Conservation (phyloP, 2,329 filamentous ascomycete species). For the Coniochaeta sp. region DNA sequence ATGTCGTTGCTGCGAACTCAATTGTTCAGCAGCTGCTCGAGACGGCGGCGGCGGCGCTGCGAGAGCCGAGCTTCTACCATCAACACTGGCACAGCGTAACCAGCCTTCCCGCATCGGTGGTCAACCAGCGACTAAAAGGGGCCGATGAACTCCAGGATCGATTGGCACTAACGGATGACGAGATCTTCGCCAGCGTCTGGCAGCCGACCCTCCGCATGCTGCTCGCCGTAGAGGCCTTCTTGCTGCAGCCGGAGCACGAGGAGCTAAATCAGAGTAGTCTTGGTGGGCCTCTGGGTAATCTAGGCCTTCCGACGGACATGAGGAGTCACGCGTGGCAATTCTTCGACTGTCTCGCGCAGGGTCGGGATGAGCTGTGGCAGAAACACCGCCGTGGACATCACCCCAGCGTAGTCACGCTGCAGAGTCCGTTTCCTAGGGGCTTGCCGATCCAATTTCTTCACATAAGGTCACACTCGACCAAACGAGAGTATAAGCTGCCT, state of each 20-base stretch:
- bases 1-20: neutral
- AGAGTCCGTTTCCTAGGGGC: neutral
- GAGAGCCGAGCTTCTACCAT: conserved; percentile 6
- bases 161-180: conserved; percentile 2
- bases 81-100: neutral
- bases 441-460: neutral
- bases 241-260: conserved; percentile 6
- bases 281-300: neutral
- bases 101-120: conserved; percentile 3
- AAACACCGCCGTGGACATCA: neutral
- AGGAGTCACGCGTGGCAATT: conserved; percentile 7
- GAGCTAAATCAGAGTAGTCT: neutral
- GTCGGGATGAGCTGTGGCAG: conserved; percentile 12
- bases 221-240: conserved; percentile 15
- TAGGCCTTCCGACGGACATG: neutral
- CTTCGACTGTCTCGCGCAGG: conserved; percentile 12
- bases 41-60: conserved; percentile 2
- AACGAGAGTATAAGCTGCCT: conserved; percentile 8
- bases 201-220: conserved; percentile 20
- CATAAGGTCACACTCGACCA: neutral
- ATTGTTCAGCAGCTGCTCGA: conserved; percentile 8
- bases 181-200: conserved; percentile 16
- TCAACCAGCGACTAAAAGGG: conserved; percentile 1
- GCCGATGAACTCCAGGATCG: conserved; percentile 1
- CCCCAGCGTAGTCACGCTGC: neutral